Evolutionary conservation across 116 monocot genomes (phyloP).

Genomic region (Zostera marina): DNA sequence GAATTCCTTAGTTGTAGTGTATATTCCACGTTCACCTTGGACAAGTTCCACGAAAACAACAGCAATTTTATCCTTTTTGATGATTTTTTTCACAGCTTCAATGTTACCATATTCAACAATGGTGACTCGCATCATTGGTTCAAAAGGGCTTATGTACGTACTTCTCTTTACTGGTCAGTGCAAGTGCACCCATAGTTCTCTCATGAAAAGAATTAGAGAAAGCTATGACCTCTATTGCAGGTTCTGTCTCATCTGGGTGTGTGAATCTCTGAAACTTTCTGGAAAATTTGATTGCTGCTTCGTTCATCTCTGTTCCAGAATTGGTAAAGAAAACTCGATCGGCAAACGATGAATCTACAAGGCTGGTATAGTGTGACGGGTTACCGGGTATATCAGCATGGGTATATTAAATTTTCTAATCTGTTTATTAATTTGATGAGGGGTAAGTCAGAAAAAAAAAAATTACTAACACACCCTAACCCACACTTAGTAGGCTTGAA

Average conservation of each 20-base stretch:
- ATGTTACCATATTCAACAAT: constrained; percentile 77
- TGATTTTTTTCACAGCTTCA: constrained; percentile 28
- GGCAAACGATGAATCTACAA: constrained; percentile 71
- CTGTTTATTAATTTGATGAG: too few species aligned
- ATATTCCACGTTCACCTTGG: constrained; percentile 95
- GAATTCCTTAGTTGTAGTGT: constrained; percentile 73
- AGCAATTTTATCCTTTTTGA: constrained; percentile 47
- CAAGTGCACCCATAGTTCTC: constrained; percentile 78
- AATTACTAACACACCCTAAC: too few species aligned
- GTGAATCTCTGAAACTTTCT: constrained; percentile 56
- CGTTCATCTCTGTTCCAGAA: constrained; percentile 96
- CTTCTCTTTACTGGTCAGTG: constrained; percentile 75
- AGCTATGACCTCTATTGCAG: constrained; percentile 56
- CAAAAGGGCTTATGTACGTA: constrained; percentile 80
- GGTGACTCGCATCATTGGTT: constrained; percentile 82
- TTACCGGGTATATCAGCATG: too few species aligned
- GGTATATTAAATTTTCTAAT: too few species aligned
- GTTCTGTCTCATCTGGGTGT: constrained; percentile 12
- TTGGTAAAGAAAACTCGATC: constrained; percentile 87
- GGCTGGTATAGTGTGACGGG: too few species aligned
- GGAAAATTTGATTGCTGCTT: constrained; percentile 90
- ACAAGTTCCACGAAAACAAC: constrained; percentile 94
- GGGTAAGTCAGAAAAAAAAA: too few species aligned
- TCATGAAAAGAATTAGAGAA: constrained; percentile 85
- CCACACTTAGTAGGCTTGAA: too few species aligned